Percentiles rank a stretch among this genome's conserved stretches.
Evolutionary conservation across 495 filamentous ascomycete species (phyloP).

Genomic region (Zalerion maritima): DNA sequence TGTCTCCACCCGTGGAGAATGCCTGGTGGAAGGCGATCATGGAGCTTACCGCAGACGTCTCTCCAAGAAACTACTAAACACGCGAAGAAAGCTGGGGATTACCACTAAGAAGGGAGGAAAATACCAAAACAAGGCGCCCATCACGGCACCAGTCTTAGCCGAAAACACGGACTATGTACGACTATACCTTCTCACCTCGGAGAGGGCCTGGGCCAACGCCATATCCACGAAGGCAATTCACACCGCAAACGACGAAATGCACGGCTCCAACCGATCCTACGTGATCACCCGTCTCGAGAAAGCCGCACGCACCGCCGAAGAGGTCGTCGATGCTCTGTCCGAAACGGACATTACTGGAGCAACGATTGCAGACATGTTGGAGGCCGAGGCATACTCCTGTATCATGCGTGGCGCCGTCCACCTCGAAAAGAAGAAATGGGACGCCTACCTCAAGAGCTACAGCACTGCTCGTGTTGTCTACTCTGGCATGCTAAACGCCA

Average conservation of each 20-base stretch:
- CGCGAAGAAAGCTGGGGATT: conserved; percentile 71
- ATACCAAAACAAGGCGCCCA: conserved; percentile 53
- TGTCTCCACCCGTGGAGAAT: conserved; percentile 59
- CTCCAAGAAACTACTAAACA: conserved; percentile 64
- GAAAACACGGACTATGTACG: conserved; percentile 56
- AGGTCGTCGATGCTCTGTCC: conserved; percentile 50
- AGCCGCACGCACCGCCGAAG: conserved; percentile 51
- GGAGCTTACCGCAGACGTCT: conserved; percentile 69
- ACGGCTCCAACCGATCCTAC: conserved; percentile 67
- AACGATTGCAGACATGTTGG: conserved; percentile 56
- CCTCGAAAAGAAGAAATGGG: conserved; percentile 82
- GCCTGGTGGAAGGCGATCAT: conserved; percentile 77
- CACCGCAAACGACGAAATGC: conserved; percentile 59
- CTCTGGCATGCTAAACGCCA: conserved; percentile 41
- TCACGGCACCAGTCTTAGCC: conserved; percentile 66
- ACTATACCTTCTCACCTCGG: conserved; percentile 44
- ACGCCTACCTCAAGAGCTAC: conserved; percentile 58
- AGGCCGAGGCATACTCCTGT: conserved; percentile 72
- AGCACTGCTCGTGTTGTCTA: conserved; percentile 73
- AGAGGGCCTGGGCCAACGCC: conserved; percentile 92
- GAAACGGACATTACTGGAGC: conserved; percentile 45
- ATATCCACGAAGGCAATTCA: conserved; percentile 85
- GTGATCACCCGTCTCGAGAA: conserved; percentile 79
- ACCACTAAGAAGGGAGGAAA: conserved; percentile 72
- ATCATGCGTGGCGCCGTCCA: conserved; percentile 57